phyloP scores from a whole-genome alignment of 1,284 basidiomycete genomes.

The Naganishia sp. region DNA sequence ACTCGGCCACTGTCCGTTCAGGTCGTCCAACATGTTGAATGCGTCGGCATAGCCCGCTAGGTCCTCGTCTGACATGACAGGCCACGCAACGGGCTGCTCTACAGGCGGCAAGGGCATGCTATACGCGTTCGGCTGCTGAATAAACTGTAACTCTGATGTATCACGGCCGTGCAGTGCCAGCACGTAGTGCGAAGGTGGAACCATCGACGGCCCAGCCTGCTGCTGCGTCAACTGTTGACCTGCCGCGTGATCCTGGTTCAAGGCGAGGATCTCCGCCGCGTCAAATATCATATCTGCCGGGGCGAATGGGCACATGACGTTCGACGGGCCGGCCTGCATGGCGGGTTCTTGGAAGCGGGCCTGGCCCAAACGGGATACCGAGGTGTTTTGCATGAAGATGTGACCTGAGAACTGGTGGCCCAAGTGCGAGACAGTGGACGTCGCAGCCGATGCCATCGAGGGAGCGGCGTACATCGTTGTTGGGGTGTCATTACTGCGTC shows the following conservation, averaged over 20 bases:
- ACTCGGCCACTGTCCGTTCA: constrained; percentile 21
- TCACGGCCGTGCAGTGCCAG: constrained; percentile 8
- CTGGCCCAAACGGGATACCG: constrained; percentile 10
- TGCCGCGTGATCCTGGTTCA: constrained; percentile 5
- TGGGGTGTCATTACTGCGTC: constrained; percentile 7
- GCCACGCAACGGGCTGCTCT: constrained; percentile 11
- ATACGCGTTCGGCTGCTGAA: constrained; percentile 10
- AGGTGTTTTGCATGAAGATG: constrained; percentile 15
- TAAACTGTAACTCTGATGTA: constrained; percentile 8
- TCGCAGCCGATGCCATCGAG: too few relatives aligned
- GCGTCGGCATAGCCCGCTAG: constrained; percentile 20
- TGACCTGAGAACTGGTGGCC: constrained; percentile 7
- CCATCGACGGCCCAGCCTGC: background rate
- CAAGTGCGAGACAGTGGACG: constrained; percentile 5
- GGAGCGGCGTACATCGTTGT: constrained; percentile 4
- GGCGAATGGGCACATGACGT: background rate
- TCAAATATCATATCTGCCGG: constrained; percentile 7
- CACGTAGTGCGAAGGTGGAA: constrained; percentile 17
- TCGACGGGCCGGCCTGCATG: background rate
- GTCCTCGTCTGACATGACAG: constrained; percentile 20
- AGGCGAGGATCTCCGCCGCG: constrained; percentile 4
- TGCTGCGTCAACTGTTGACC: background rate
- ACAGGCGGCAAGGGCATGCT: constrained; percentile 6
- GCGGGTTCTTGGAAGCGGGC: background rate
- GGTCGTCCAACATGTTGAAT: constrained; percentile 5